phyloP scores from a whole-genome alignment of 192 early-diverging fungal genomes.

The Rhizophagus clarus region DNA sequence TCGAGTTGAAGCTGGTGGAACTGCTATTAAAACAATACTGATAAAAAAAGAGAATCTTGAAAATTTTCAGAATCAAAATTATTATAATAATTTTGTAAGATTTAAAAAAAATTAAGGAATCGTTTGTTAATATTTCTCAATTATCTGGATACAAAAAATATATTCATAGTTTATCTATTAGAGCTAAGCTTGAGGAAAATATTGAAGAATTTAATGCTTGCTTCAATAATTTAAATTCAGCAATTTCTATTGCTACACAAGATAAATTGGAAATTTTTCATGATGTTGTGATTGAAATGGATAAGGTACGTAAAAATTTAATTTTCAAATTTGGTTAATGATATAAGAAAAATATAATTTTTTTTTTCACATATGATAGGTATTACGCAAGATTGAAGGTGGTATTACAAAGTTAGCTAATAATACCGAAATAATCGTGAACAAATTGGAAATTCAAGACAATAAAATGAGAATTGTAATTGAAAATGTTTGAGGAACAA shows the following conservation, averaged over 20 bases:
- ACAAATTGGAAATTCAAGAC: too few species aligned
- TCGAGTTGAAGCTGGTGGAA: slow-evolving; percentile 1
- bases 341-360: too few species aligned
- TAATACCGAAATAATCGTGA: too few species aligned
- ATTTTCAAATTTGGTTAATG: too few species aligned
- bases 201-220: neutral
- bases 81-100: slow-evolving; percentile 4
- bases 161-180: neutral
- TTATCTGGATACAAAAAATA: slow-evolving; percentile 13
- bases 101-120: slow-evolving; percentile 28
- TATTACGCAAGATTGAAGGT: too few species aligned
- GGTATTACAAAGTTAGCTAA: too few species aligned
- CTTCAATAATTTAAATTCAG: neutral
- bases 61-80: slow-evolving; percentile 12
- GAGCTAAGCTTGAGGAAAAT: neutral
- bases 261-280: neutral
- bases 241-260: slow-evolving; percentile 2
- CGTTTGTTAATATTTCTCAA: slow-evolving; percentile 12
- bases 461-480: too few species aligned
- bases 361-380: too few species aligned
- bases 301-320: neutral
- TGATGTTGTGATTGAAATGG: neutral
- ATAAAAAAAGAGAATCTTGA: slow-evolving; percentile 7
- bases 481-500: too few species aligned
- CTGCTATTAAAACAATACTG: neutral